phyloP scores from a whole-genome alignment of 257 asterid species.

The Nicotiana undulata region DNA sequence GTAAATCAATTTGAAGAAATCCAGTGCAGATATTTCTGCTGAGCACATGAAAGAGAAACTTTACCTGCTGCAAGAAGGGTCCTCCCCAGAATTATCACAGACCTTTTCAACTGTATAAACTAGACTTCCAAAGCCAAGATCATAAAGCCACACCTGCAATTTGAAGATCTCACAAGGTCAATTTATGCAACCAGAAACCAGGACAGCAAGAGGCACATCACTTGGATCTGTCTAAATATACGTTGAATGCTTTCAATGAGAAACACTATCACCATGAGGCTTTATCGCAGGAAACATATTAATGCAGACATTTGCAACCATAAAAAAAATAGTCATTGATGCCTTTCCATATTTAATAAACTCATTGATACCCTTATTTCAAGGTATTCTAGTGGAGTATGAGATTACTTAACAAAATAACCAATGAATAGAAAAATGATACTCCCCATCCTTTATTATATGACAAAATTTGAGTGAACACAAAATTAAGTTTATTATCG shows the following conservation, averaged over 20 bases:
- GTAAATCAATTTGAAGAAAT: not conserved
- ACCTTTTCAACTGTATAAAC: slow-evolving; percentile 55
- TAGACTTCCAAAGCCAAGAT: slow-evolving; percentile 46
- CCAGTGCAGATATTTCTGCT: not conserved
- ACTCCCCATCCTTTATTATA: not conserved
- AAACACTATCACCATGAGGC: not conserved
- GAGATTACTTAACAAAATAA: not conserved
- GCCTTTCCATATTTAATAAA: not conserved
- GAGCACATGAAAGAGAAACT: slow-evolving; percentile 9
- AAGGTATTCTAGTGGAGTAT: not conserved
- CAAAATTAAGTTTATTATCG: not conserved
- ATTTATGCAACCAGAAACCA: not conserved
- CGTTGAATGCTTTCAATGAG: not conserved
- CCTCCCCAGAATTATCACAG: slow-evolving; percentile 96
- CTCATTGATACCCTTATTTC: not conserved
- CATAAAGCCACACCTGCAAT: slow-evolving; percentile 79
- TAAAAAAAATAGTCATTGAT: not conserved
- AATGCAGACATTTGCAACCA: not conserved
- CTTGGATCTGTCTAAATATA: not conserved
- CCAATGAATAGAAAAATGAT: not conserved
- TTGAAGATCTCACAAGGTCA: not conserved
- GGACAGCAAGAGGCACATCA: not conserved
- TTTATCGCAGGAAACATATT: not conserved
- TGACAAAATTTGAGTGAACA: not conserved
- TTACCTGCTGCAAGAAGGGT: slow-evolving; percentile 95